phyloP scores from a whole-genome alignment of 1,284 basidiomycete genomes.

The Pseudozyma tsukubaensis region DNA sequence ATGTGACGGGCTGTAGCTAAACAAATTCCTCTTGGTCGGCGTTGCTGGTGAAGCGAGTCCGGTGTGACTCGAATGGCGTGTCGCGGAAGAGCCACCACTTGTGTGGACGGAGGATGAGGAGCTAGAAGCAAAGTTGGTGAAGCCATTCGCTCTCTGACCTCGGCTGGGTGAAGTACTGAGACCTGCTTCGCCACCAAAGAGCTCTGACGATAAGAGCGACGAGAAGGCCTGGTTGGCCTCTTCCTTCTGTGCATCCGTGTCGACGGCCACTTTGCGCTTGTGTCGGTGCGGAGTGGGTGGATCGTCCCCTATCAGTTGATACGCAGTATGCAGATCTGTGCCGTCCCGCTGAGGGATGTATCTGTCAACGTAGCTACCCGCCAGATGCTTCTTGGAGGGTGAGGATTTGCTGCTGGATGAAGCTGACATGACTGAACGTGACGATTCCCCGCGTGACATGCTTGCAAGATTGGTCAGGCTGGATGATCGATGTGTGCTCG shows the following conservation, averaged over 20 bases:
- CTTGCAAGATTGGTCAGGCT: constrained; percentile 36
- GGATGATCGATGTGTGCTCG: constrained; percentile 44
- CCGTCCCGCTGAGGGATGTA: constrained; percentile 73
- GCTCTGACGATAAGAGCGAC: constrained; percentile 72
- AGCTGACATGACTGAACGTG: constrained; percentile 25
- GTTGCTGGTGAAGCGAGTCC: constrained; percentile 49
- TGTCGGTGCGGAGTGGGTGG: constrained; percentile 59
- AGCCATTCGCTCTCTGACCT: constrained; percentile 26
- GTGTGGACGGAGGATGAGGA: constrained; percentile 46
- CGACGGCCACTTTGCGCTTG: constrained; percentile 59
- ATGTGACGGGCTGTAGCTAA: constrained; percentile 69
- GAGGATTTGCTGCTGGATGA: constrained; percentile 35
- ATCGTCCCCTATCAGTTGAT: constrained; percentile 71
- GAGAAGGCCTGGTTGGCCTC: constrained; percentile 72
- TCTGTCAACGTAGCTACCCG: constrained; percentile 36
- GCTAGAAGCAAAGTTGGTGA: constrained; percentile 42
- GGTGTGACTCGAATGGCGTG: constrained; percentile 42
- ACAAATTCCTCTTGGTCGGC: constrained; percentile 70
- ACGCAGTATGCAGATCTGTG: constrained; percentile 71
- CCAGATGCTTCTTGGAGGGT: constrained; percentile 35
- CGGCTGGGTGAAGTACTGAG: constrained; percentile 33
- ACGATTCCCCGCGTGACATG: constrained; percentile 29
- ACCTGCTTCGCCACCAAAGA: constrained; percentile 69
- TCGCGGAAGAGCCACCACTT: constrained; percentile 45
- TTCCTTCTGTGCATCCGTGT: constrained; percentile 63